Percentiles rank a stretch among this genome's conserved stretches.
Conservation (phyloP, 2,329 filamentous ascomycete species). For the Hypoxylon sp. region DNA sequence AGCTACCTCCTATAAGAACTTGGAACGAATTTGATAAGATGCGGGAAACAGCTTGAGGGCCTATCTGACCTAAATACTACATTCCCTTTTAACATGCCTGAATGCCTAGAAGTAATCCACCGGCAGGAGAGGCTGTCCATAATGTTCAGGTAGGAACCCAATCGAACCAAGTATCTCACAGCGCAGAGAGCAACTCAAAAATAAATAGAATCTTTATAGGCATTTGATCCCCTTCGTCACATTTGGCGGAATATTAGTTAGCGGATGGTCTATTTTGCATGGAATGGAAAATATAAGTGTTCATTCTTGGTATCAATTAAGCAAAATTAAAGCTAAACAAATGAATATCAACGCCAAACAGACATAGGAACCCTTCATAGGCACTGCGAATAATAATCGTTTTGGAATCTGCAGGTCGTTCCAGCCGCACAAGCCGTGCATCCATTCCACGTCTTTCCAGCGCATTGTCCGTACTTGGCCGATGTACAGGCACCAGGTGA, state of each 20-base stretch:
- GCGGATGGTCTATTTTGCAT: neutral
- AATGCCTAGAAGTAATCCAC: too few relatives aligned
- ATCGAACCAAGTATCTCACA: too few relatives aligned
- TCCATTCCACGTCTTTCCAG: constrained; percentile 51
- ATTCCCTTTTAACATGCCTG: too few relatives aligned
- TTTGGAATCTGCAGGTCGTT: constrained; percentile 51
- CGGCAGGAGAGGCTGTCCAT: too few relatives aligned
- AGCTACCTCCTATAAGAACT: too few relatives aligned
- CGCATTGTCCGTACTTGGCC: constrained; percentile 53
- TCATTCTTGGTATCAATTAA: constrained; percentile 20
- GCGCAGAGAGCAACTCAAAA: too few relatives aligned
- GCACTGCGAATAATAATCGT: constrained; percentile 53
- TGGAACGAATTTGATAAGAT: too few relatives aligned
- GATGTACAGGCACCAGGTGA: constrained; percentile 42
- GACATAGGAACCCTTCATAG: constrained; percentile 36
- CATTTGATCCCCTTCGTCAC: too few relatives aligned
- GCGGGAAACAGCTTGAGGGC: too few relatives aligned
- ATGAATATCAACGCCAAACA: constrained; percentile 10
- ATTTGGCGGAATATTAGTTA: neutral
- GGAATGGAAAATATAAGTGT: constrained; percentile 1
- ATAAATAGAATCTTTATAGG: too few relatives aligned
- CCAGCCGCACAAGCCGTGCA: constrained; percentile 48
- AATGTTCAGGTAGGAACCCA: too few relatives aligned
- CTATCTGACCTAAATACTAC: too few relatives aligned
- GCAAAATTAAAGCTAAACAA: constrained; percentile 6